These are phyloP conservation scores for Phialophora macrospora DNA, from an alignment of 2,329 filamentous ascomycete genomes.

Conservation along the genomic window DNA sequence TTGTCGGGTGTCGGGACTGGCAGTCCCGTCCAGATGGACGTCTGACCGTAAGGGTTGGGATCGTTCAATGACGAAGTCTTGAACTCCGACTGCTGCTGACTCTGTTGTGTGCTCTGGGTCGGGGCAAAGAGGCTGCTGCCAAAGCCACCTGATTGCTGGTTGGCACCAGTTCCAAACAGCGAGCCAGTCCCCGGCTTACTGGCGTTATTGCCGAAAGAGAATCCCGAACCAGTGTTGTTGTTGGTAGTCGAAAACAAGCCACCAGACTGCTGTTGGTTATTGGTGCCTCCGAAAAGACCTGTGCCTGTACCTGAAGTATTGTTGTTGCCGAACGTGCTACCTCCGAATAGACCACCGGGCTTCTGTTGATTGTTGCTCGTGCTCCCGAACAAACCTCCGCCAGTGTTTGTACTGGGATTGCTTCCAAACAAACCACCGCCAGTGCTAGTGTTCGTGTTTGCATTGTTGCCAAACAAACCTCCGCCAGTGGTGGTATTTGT, in stretches of 20 bases:
- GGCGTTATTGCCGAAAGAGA: constrained; percentile 58
- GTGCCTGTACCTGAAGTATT: constrained; percentile 39
- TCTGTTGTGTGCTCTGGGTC: constrained; percentile 58
- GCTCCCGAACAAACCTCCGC: constrained; percentile 50
- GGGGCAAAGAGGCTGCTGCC: constrained; percentile 61
- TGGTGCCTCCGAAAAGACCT: constrained; percentile 50
- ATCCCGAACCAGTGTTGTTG: constrained; percentile 38
- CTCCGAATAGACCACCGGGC: constrained; percentile 54
- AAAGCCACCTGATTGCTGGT: constrained; percentile 45
- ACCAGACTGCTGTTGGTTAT: constrained; percentile 40
- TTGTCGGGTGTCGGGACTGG: constrained; percentile 66
- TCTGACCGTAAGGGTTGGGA: constrained; percentile 85
- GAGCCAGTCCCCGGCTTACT: constrained; percentile 58
- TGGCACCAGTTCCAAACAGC: constrained; percentile 58
- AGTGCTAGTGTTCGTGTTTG: constrained; percentile 56
- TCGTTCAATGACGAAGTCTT: constrained; percentile 81
- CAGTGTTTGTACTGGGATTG: constrained; percentile 41
- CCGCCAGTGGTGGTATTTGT: constrained; percentile 42
- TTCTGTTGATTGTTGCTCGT: constrained; percentile 57
- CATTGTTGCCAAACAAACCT: constrained; percentile 52
- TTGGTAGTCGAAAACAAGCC: constrained; percentile 39
- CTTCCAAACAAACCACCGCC: constrained; percentile 56
- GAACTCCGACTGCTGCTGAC: constrained; percentile 58
- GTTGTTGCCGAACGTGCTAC: constrained; percentile 35
- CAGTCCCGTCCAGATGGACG: constrained; percentile 80